Evolutionary conservation across 768 basidiomycete species (phyloP).

Genomic region (Tricholoma sp.): DNA sequence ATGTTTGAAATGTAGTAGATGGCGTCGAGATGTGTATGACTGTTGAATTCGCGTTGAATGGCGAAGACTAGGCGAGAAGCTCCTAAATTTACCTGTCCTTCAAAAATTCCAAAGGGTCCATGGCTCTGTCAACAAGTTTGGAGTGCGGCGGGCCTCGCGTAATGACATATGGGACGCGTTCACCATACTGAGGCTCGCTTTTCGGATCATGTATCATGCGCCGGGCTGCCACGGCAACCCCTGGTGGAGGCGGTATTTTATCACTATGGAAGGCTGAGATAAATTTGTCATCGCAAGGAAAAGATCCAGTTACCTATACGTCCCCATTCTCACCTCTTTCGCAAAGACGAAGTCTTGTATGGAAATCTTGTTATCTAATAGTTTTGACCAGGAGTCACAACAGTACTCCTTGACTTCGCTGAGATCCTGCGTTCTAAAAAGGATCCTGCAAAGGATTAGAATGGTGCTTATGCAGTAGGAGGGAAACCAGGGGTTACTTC

Average conservation of each 20-base stretch:
- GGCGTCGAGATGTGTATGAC: constrained; percentile 74
- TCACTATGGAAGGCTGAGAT: constrained; percentile 45
- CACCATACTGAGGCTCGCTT: constrained; percentile 87
- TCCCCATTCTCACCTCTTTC: constrained; percentile 90
- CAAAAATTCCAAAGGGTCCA: constrained; percentile 68
- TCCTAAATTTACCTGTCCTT: constrained; percentile 46
- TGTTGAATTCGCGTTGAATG: constrained; percentile 19
- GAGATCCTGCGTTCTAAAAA: constrained; percentile 88
- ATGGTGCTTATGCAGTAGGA: background rate
- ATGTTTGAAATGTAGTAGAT: constrained; percentile 84
- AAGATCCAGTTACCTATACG: constrained; percentile 63
- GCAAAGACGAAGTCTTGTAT: constrained; percentile 95
- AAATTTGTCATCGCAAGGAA: background rate
- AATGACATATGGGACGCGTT: constrained; percentile 91
- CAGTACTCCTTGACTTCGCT: constrained; percentile 89
- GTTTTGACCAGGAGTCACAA: constrained; percentile 74
- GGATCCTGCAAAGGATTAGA: constrained; percentile 46
- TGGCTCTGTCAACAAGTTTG: constrained; percentile 69
- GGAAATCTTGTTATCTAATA: constrained; percentile 74
- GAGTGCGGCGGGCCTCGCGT: constrained; percentile 54
- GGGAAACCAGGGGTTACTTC: constrained; percentile 51
- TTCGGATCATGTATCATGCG: constrained; percentile 69
- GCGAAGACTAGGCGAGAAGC: background rate
- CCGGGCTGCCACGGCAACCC: constrained; percentile 79
- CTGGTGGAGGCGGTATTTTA: constrained; percentile 84